phyloP scores from a whole-genome alignment of 2,329 filamentous ascomycete genomes.

The Arachnopeziza araneosa region DNA sequence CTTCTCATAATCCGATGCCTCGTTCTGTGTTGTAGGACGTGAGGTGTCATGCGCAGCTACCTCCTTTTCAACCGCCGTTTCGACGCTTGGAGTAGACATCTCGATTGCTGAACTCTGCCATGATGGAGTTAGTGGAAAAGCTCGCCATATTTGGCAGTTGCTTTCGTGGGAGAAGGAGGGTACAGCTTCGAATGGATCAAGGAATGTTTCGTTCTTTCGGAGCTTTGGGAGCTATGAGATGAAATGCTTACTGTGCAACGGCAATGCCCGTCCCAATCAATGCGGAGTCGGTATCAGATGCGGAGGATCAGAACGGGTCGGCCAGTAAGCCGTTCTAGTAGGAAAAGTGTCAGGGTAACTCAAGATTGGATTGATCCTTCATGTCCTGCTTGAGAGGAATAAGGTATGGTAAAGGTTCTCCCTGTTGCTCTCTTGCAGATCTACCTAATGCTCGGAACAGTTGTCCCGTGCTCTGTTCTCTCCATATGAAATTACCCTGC shows the following conservation, averaged over 20 bases:
- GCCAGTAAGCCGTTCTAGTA: not conserved
- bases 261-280: not conserved
- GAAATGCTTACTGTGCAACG: not conserved
- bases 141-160: not conserved
- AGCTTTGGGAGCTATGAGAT: not conserved
- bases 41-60: not conserved
- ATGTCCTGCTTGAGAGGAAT: not conserved
- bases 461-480: not conserved
- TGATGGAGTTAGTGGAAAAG: not conserved
- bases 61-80: not conserved
- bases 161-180: not conserved
- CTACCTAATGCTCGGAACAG: too few species aligned
- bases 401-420: not conserved
- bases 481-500: not conserved
- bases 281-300: too few species aligned
- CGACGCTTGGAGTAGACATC: not conserved
- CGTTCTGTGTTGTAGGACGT: not conserved
- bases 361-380: not conserved
- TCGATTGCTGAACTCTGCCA: not conserved
- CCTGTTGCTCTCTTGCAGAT: not conserved
- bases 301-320: not conserved
- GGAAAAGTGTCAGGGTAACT: not conserved
- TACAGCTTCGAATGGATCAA: not conserved
- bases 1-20: constrained; percentile 11
- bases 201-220: not conserved